Conservation (phyloP, 2,329 filamentous ascomycete species). For the Trichoderma lentiforme region DNA sequence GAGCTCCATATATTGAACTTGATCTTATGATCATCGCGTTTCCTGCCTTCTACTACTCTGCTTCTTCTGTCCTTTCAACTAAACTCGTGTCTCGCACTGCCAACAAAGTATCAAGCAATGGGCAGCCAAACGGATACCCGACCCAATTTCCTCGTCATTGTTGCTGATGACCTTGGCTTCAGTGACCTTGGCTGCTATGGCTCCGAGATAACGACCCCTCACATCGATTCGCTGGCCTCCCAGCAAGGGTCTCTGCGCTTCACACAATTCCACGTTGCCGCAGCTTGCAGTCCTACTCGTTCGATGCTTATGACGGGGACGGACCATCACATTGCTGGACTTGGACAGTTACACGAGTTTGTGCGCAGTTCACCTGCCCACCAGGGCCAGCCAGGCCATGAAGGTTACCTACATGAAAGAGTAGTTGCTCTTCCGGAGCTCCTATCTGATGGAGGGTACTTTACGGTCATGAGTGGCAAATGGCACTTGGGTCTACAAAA, state of each 20-base stretch:
- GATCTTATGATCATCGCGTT: neutral
- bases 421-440: slow-evolving; percentile 58
- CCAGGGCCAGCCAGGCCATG: slow-evolving; percentile 57
- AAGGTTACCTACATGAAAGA: slow-evolving; percentile 60
- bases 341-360: slow-evolving; percentile 28
- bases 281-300: slow-evolving; percentile 61
- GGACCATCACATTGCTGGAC: slow-evolving; percentile 56
- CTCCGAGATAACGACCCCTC: slow-evolving; percentile 33
- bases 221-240: slow-evolving; percentile 33
- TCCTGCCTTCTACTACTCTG: neutral
- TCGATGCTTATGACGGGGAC: slow-evolving; percentile 61
- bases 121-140: slow-evolving; percentile 23
- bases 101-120: neutral
- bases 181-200: slow-evolving; percentile 32
- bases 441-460: slow-evolving; percentile 56
- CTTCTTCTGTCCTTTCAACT: neutral
- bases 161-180: slow-evolving; percentile 36
- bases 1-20: slow-evolving; percentile 2
- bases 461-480: slow-evolving; percentile 60
- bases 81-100: neutral
- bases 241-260: slow-evolving; percentile 46
- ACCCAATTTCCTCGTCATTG: slow-evolving; percentile 35
- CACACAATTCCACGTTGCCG: slow-evolving; percentile 63
- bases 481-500: slow-evolving; percentile 61
- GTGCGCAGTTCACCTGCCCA: slow-evolving; percentile 35